phyloP scores from a whole-genome alignment of 139 green algal genomes.

The Auxenochlorella pyrenoidosa region DNA sequence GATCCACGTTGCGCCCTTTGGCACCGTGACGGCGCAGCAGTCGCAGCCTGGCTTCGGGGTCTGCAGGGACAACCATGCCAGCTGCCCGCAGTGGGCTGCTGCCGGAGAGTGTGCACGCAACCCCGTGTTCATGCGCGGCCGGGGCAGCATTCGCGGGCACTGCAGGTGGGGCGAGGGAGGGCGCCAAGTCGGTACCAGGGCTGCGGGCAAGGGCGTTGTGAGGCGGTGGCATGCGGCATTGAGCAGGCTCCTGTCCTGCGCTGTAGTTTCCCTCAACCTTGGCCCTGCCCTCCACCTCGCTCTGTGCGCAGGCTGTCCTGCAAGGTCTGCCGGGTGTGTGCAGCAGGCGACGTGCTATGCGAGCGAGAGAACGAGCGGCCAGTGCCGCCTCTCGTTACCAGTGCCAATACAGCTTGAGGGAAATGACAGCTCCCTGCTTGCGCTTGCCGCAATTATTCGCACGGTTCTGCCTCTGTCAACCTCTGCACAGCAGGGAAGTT shows the following conservation, averaged over 20 bases:
- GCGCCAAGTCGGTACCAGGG: not conserved
- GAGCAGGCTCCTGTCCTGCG: not conserved
- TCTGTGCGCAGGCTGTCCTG: not conserved
- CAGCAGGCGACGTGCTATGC: not conserved
- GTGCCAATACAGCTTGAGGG: not conserved
- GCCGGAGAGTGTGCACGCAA: slow-evolving; percentile 10
- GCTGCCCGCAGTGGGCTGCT: slow-evolving; percentile 3
- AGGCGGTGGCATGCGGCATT: not conserved
- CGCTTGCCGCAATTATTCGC: not conserved
- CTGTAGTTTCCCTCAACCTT: not conserved
- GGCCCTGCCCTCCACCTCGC: not conserved
- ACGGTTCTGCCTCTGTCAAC: not conserved
- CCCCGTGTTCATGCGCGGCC: slow-evolving; percentile 7
- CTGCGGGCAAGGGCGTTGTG: too few relatives aligned
- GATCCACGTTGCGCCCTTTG: not conserved
- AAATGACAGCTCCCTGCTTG: not conserved
- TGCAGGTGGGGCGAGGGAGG: not conserved
- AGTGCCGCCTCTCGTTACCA: not conserved
- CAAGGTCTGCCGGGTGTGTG: slow-evolving; percentile 7
- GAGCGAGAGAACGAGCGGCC: slow-evolving; percentile 6
- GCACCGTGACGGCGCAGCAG: not conserved
- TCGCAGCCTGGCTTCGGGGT: not conserved
- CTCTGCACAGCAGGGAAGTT: not conserved
- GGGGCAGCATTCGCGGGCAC: not conserved
- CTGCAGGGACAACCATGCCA: slow-evolving; percentile 21